Percentiles rank a stretch among this genome's conserved stretches.
Conservation (phyloP, 176 grass and related monocot species). For the Oryza australiensis region DNA sequence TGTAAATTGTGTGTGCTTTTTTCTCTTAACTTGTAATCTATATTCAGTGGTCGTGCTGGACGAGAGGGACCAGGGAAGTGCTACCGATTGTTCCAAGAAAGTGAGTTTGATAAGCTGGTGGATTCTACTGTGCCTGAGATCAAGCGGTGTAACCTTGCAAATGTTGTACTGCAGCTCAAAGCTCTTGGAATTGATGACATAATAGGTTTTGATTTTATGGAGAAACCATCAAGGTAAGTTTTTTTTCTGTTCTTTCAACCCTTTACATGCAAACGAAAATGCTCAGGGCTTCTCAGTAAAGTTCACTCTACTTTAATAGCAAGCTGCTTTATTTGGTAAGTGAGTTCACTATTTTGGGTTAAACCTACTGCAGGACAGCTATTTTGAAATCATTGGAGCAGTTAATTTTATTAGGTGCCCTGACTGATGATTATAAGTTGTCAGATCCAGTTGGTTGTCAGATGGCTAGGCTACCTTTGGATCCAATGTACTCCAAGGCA, state of each 20-base stretch:
- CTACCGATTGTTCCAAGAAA: conserved; percentile 80
- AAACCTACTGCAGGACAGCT: conserved; percentile 58
- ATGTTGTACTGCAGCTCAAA: conserved; percentile 95
- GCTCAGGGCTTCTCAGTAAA: conserved; percentile 1
- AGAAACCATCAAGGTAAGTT: conserved; percentile 81
- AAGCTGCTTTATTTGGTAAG: conserved; percentile 1
- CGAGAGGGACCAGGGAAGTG: conserved; percentile 87
- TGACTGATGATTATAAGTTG: conserved; percentile 86
- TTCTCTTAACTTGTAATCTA: conserved; percentile 27
- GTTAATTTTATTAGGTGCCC: conserved; percentile 72
- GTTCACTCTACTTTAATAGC: neutral
- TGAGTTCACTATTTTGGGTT: conserved; percentile 21
- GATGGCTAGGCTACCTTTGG: conserved; percentile 92
- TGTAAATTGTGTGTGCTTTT: conserved; percentile 11
- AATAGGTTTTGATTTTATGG: conserved; percentile 96
- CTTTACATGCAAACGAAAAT: conserved; percentile 8
- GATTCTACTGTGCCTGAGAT: conserved; percentile 96
- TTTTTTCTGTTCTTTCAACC: conserved; percentile 12
- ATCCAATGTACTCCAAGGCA: conserved; percentile 94
- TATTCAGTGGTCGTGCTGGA: conserved; percentile 77
- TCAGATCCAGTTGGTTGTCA: conserved; percentile 80
- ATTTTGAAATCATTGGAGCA: conserved; percentile 97
- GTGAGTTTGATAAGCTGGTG: conserved; percentile 69
- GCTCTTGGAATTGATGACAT: conserved; percentile 96
- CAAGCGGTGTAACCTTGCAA: conserved; percentile 89